phyloP scores from a whole-genome alignment of 805 yeast species.

The Candida pseudoglaebosa region DNA sequence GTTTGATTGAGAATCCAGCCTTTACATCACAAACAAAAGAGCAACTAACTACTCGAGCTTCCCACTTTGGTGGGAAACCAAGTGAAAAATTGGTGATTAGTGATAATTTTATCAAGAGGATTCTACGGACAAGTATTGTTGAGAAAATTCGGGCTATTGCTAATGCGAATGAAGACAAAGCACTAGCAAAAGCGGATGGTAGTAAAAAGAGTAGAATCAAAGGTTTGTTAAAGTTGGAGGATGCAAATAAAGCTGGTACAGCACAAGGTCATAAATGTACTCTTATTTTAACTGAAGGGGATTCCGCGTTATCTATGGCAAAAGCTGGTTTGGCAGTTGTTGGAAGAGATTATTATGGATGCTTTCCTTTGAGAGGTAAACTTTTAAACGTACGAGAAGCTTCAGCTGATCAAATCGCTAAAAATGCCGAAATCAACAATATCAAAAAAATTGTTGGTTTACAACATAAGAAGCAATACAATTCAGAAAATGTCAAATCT shows the following conservation, averaged over 20 bases:
- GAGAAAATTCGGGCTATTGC: constrained; percentile 80
- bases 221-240: constrained; percentile 84
- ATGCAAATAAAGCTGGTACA: constrained; percentile 96
- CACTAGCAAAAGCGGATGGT: constrained; percentile 86
- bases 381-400: constrained; percentile 95
- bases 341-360: constrained; percentile 92
- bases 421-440: constrained; percentile 92
- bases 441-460: constrained; percentile 92
- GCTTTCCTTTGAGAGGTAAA: constrained; percentile 94
- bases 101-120: constrained; percentile 69
- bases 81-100: constrained; percentile 57
- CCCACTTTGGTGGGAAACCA: constrained; percentile 80
- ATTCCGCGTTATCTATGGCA: constrained; percentile 89
- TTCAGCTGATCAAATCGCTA: constrained; percentile 88
- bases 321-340: constrained; percentile 92
- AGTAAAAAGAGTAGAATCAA: constrained; percentile 78
- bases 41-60: constrained; percentile 82
- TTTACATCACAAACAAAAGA: constrained; percentile 98
- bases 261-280: constrained; percentile 90
- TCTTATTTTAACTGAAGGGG: constrained; percentile 92
- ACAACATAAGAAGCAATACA: constrained; percentile 83
- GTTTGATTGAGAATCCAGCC: constrained; percentile 93
- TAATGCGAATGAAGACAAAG: constrained; percentile 84
- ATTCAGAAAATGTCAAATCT: constrained; percentile 55
- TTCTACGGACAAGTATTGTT: constrained; percentile 60